Base-by-base conservation (phyloP, 805 yeast species). In the Ogataea degrootiae region DNA sequence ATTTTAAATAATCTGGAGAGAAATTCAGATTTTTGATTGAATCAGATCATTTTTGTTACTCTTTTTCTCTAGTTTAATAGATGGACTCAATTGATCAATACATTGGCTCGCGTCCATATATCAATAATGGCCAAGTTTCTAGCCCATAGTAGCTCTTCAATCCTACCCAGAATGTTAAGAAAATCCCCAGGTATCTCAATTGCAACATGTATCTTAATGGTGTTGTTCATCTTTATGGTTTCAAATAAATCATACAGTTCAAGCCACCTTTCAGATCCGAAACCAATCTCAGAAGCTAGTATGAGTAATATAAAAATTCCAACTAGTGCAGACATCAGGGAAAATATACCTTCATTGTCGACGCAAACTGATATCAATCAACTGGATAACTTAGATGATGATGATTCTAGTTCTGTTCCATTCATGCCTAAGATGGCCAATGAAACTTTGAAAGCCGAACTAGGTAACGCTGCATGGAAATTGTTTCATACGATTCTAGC, bases 341-440 rank as follows among this genome's bases (percentile, higher is more conserved):
- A 22, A 31, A 35, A 12, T 37, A 21, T 12, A 3, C 16, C 16
- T 2, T 14, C 12, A 14, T 5, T 21, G 15, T 21, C 17, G 15
- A 21, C 19, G 15, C 15, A 41, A n/a, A n/a, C 33, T 8, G 7
- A 9, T 7, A 26, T 23, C 8, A 22, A 16, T 17, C 39, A n/a
- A 23, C 17, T 19, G 8, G 19, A 23, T n/a, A 22, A 23, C 33
- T 35, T 19, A 17, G 41, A 31, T 21, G 52, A 37, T 17, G 43
- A 21, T 9, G 17, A 35, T 12, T 26, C 31, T 26, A 47, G 46
- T 1, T 26, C 51, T 1, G 45, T 52, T 5, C 66, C 68, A 2
- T 90, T 90, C 60, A 94, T 94, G 99, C 96, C 96, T 6, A 79
- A 87, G 56, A 90, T 94, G 96, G 86, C 86, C 15, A 92, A 92